Base-by-base conservation (phyloP, 805 yeast species). In the Candida saitoana region DNA sequence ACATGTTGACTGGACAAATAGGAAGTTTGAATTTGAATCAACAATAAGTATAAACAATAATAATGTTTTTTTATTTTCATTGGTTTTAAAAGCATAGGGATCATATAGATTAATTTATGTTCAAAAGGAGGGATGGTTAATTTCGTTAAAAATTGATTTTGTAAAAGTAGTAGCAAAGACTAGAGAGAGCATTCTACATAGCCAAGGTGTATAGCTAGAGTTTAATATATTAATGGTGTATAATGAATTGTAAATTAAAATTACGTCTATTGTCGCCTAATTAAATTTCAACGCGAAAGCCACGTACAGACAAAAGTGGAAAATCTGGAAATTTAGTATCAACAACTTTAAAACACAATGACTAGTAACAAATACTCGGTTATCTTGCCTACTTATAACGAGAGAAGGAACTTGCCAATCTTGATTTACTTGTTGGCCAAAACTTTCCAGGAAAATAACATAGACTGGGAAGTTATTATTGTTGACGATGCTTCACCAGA, bases 401-500 rank as follows among this genome's bases (percentile, higher is more conserved):
- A 84, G 67, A 76, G 76, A 57, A 76, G 74, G 49, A 67, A 66
- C 58, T 56, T 71, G 47, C 91, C 91, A 15, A 82, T 84, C 49
- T 76, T 84, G 44, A 71, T 80, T 15, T 84, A 84, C 68, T 72
- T 84, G 42, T 66, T 84, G 48, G 84, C 84, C 49, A 78, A 81
- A 60, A 82, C 84, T 14, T 83, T 84, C 69, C 66, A 68, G 38
- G 76, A 70, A 47, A 61, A 73, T 58, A 69, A 74, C 25, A 60
- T 84, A 42, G 72, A 80, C 59, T 84, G 91, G 91, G 91, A 84
- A 60, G 77, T 84, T 16, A 65, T 84, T 43, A 82, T 84, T 57
- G 90, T 84, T 37, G 91, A 84, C 55, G 91, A 84, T 57, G 79
- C 75, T 48, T 83, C 90, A 8, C 91, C 91, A 34, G 91, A 84